Percentiles rank a stretch among this genome's conserved stretches.
Evolutionary conservation across 495 filamentous ascomycete species (phyloP).

Genomic region (Xylaria venustula): DNA sequence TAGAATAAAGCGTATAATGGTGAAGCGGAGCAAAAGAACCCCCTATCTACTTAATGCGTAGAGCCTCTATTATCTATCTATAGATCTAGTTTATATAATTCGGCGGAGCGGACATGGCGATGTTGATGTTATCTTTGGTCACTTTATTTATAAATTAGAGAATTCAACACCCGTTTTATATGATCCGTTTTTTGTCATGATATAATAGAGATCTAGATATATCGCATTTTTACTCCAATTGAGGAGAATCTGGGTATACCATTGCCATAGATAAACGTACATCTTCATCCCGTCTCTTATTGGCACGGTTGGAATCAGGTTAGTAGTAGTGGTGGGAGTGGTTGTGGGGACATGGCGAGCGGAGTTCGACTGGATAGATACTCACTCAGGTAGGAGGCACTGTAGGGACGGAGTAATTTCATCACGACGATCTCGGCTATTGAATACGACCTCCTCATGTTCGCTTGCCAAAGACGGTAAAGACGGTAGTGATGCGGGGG

Average conservation of each 20-base stretch:
- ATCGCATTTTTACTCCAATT: no score
- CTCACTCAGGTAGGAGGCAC: no score
- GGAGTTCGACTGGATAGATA: background rate
- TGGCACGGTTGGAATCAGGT: background rate
- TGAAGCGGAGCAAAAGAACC: background rate
- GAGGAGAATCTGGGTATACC: no score
- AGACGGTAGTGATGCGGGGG: slow-evolving; percentile 1
- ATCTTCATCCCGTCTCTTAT: background rate
- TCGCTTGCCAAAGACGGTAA: background rate
- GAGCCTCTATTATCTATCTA: no score
- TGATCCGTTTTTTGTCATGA: no score
- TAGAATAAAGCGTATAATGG: background rate
- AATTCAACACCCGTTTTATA: background rate
- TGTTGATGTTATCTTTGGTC: no score
- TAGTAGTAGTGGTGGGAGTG: background rate
- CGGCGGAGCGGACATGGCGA: no score
- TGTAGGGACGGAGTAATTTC: slow-evolving; percentile 1
- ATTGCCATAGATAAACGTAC: background rate
- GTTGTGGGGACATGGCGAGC: background rate
- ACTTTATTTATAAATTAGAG: no score
- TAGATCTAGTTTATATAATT: no score
- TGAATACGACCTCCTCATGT: slow-evolving; percentile 2
- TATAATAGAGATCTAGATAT: no score
- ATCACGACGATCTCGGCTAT: slow-evolving; percentile 9
- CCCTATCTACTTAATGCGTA: no score